Percentiles rank a stretch among this genome's conserved stretches.
These are phyloP conservation scores for Talaromyces sp. DNA, from an alignment of 2,329 filamentous ascomycete species.

Conservation along the genomic window DNA sequence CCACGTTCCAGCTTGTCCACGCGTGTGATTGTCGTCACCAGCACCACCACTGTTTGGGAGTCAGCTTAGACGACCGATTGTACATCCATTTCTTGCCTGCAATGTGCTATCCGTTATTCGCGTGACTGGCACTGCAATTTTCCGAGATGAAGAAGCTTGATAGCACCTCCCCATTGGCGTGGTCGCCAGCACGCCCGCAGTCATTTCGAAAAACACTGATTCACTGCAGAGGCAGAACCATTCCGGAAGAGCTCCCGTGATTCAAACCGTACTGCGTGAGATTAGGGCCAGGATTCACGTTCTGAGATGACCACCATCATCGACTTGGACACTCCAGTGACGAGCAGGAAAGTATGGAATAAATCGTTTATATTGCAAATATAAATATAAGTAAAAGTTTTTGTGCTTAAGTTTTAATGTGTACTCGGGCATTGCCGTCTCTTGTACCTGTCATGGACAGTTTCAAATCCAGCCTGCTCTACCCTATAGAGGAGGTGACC, in stretches of 20 bases:
- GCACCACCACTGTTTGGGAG: not conserved
- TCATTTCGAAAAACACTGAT: not conserved
- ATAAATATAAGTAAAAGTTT: not conserved
- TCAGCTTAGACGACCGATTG: not conserved
- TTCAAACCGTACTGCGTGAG: not conserved
- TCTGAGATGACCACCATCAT: not conserved
- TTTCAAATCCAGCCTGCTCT: not conserved
- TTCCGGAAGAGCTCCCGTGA: not conserved
- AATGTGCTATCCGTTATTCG: too few relatives aligned
- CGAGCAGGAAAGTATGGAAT: not conserved
- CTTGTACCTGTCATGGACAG: not conserved
- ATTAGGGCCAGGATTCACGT: not conserved
- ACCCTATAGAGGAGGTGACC: constrained; percentile 3
- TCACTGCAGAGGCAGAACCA: not conserved
- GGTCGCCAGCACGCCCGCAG: too few relatives aligned
- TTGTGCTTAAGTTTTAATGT: not conserved
- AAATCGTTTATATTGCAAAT: not conserved
- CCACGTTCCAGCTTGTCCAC: not conserved
- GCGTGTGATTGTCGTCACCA: not conserved
- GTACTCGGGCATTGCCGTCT: not conserved
- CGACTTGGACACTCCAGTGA: not conserved
- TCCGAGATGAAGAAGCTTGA: too few relatives aligned
- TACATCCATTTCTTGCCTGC: too few relatives aligned
- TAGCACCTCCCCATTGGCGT: too few relatives aligned
- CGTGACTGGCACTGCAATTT: too few relatives aligned